A percentile compares a stretch with the other conserved stretches of the same genome.
phyloP scores from a whole-genome alignment of 1,139 yeast species.

The Yamadazyma blattariae region DNA sequence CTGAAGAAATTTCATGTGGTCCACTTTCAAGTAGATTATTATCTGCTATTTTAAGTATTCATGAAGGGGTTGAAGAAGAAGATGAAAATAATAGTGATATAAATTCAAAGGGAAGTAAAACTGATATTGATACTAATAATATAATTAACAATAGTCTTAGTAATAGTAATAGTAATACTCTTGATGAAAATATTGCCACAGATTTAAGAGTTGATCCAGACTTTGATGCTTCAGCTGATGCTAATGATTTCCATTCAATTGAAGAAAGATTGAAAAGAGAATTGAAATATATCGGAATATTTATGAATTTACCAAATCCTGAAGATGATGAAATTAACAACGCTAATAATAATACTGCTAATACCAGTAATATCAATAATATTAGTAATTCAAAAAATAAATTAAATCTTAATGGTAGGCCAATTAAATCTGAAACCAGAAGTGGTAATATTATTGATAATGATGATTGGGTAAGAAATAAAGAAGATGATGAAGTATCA shows the following conservation, averaged over 20 bases:
- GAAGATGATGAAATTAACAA: conserved; percentile 15
- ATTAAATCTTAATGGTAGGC: conserved; percentile 21
- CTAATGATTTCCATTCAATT: conserved; percentile 67
- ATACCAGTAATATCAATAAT: too few relatives aligned
- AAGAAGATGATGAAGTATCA: conserved; percentile 94
- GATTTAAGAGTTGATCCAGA: conserved; percentile 35
- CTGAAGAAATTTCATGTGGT: conserved; percentile 82
- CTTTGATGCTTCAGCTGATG: conserved; percentile 32
- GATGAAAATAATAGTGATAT: conserved; percentile 2
- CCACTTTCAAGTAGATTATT: conserved; percentile 84
- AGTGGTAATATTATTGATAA: conserved; percentile 48
- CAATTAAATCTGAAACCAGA: conserved; percentile 16
- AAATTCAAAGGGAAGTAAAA: too few relatives aligned
- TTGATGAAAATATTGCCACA: conserved; percentile 40
- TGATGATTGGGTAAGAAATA: conserved; percentile 73
- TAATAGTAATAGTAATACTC: conserved; percentile 9
- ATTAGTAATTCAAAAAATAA: conserved; percentile 13
- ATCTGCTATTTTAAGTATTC: conserved; percentile 70
- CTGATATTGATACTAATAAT: conserved; percentile 4
- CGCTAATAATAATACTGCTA: conserved; percentile 18
- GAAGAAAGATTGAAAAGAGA: conserved; percentile 89
- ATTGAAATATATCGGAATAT: conserved; percentile 85
- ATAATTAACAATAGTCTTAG: too few relatives aligned
- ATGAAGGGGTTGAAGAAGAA: conserved; percentile 33
- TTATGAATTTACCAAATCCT: conserved; percentile 55